These are phyloP conservation scores for Penicillium sp. DNA, from an alignment of 2,329 filamentous ascomycete species.

Conservation along the genomic window DNA sequence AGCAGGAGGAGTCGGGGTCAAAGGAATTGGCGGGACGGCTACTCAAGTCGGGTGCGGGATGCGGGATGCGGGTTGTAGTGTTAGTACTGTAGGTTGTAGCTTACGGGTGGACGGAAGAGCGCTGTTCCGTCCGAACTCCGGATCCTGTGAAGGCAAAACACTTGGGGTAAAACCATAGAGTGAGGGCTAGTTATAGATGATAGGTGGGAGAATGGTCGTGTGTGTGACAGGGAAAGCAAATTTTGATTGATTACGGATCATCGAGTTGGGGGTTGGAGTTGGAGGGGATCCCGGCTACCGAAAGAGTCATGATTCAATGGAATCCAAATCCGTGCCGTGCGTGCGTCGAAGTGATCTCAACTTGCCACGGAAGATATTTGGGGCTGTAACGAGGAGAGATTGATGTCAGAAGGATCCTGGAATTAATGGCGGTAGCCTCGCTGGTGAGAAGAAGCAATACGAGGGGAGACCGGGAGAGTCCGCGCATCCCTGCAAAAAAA, in stretches of 20 bases:
- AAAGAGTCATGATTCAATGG: slow-evolving; percentile 6
- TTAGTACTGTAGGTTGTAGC: too few species aligned
- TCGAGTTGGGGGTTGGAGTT: not conserved
- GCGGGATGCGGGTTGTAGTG: slow-evolving; percentile 3
- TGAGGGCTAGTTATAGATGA: too few species aligned
- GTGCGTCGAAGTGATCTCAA: not conserved
- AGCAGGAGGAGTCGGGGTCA: not conserved
- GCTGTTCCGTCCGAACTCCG: slow-evolving; percentile 6
- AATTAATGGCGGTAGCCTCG: not conserved
- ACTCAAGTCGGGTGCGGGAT: not conserved
- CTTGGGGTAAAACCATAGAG: too few species aligned
- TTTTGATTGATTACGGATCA: too few species aligned
- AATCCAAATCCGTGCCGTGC: slow-evolving; percentile 4
- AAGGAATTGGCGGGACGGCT: not conserved
- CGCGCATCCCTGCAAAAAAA: not conserved
- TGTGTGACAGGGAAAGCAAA: not conserved
- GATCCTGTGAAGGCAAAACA: not conserved
- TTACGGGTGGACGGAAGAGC: slow-evolving; percentile 9
- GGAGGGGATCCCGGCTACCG: too few species aligned
- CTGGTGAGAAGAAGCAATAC: not conserved
- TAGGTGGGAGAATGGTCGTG: not conserved
- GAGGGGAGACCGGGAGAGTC: not conserved
- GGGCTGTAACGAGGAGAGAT: not conserved
- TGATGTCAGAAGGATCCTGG: not conserved
- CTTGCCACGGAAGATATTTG: not conserved